Conservation (phyloP, 768 basidiomycete genomes). For the Mrakia frigida region DNA sequence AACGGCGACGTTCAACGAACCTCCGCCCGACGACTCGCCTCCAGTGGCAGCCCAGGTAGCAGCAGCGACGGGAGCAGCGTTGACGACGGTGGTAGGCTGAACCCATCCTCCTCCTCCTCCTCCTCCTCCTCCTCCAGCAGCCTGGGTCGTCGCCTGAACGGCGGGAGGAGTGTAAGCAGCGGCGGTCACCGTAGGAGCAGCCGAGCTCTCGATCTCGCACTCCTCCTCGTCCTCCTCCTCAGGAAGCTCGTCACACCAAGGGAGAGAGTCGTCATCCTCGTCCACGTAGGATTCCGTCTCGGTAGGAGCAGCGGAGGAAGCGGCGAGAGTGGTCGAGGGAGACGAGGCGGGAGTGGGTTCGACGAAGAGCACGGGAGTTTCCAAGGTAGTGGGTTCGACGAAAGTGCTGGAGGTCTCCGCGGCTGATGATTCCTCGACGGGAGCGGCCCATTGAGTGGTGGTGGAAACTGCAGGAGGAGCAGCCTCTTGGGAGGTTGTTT, state of each 20-base stretch:
- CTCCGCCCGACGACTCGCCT: not conserved
- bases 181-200: not conserved
- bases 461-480: not conserved
- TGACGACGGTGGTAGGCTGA: not conserved
- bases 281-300: not conserved
- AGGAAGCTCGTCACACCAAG: slow-evolving; percentile 10
- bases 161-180: not conserved
- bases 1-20: not conserved
- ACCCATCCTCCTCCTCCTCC: not conserved
- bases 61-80: not conserved
- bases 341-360: not conserved
- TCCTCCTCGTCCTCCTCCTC: not conserved
- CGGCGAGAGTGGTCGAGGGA: not conserved
- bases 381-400: too few species aligned
- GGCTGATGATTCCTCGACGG: not conserved
- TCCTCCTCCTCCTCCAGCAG: not conserved
- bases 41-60: not conserved
- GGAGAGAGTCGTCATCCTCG: not conserved
- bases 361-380: not conserved
- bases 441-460: not conserved
- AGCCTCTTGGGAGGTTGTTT: not conserved
- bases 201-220: not conserved
- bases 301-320: not conserved
- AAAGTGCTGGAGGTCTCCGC: not conserved
- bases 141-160: not conserved